Base-by-base conservation (phyloP, 345 rosid species). In the Aquilaria yunnanensis region DNA sequence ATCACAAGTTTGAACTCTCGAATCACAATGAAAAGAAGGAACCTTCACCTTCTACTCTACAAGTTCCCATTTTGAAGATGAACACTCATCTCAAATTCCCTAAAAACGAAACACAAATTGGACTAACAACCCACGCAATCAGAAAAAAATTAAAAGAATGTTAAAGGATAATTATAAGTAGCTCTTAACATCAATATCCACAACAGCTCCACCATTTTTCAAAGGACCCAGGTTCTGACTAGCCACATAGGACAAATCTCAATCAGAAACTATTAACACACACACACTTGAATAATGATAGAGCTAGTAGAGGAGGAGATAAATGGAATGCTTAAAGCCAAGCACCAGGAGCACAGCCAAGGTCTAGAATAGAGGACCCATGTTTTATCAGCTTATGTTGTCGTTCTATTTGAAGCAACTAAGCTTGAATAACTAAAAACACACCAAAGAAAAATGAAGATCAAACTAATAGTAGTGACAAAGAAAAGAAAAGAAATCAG, bases 331-430 rank as follows among this genome's bases (percentile, higher is more conserved):
- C 97, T 92, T 93, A 96, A 65, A 93, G 98, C 98, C 98, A 93
- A 61, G 98, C 97, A 77, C 97, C 98, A 54, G 97, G 97, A 51
- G 98, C 98, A 60, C 97, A 93, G 14, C 98, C 95, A 43, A 93
- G 86, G 74, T 90, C 98, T 60, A 93, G 98, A 77, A 93, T 90
- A 56, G 92, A 83, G 65, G 88, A 86, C 2, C 98, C 95, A 7
- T 86, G 83, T 41, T 82, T 80, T 74, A 90, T 88, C 61, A 93
- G 69, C 73, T 86, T 88, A 77, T 85, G 66, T 74, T 88, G 85
- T 54, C 86, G 84, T 67, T 93, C 96, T 58, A 90, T 90, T 76
- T 93, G 98, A 63, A 88, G 90, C 72, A 93, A 84, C 96, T 93
- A 80, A 64, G 60, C n/a, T 71, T 52, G 59, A 34, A 56, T 34